Percentiles rank a stretch among this genome's conserved stretches.
Conservation (phyloP, 257 asterid species). For the Ehretia macrophylla region DNA sequence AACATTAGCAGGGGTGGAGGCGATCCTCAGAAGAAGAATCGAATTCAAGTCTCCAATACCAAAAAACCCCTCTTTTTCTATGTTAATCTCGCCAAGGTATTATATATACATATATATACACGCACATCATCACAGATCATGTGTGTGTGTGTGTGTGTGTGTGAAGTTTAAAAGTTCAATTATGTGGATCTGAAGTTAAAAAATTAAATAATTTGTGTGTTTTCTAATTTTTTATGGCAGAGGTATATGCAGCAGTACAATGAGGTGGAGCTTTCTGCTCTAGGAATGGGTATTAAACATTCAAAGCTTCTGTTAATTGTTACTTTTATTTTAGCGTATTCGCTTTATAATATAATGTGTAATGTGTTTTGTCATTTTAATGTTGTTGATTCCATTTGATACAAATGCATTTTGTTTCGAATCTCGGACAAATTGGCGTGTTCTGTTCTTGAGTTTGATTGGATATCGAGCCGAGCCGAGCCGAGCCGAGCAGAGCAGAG, state of each 20-base stretch:
- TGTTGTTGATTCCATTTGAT: too few species aligned
- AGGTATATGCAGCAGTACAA: constrained; percentile 73
- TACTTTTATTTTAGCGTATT: too few species aligned
- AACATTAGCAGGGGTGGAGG: not conserved
- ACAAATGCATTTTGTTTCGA: too few species aligned
- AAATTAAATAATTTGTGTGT: not conserved
- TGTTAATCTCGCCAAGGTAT: constrained; percentile 1
- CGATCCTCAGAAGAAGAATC: constrained; percentile 1
- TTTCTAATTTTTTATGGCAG: constrained; percentile 19
- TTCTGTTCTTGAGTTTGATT: too few species aligned
- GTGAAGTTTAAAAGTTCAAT: not conserved
- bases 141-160: not conserved
- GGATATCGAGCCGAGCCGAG: too few species aligned
- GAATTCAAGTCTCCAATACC: constrained; percentile 3
- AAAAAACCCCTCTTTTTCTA: constrained; percentile 2
- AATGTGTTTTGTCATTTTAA: too few species aligned
- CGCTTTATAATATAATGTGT: too few species aligned
- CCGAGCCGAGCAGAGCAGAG: too few species aligned
- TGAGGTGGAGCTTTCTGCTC: constrained; percentile 89
- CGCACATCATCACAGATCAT: not conserved
- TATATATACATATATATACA: not conserved
- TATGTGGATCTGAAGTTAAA: not conserved
- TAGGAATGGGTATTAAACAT: constrained; percentile 70
- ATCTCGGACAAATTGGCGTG: too few species aligned
- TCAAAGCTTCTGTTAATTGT: not conserved